Evolutionary conservation across 495 filamentous ascomycete genomes (phyloP).

Genomic region (Aspergillus panamensis): DNA sequence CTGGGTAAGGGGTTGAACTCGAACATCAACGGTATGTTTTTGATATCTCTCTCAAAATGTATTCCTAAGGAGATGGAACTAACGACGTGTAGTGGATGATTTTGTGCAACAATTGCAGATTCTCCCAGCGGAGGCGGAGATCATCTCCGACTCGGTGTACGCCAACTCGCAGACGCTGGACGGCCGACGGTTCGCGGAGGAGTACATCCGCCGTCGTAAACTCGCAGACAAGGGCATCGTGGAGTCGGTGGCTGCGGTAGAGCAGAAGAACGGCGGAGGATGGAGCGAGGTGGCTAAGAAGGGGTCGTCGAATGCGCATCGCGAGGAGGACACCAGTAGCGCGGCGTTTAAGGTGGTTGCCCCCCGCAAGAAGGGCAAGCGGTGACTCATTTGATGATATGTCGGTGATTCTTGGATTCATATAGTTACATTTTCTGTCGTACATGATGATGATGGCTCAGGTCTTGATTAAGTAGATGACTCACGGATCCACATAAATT

Average conservation of each 20-base stretch:
- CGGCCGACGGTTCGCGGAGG: constrained; percentile 86
- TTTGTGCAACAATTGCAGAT: constrained; percentile 71
- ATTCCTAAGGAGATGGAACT: not conserved
- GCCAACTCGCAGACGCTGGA: constrained; percentile 80
- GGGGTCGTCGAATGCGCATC: constrained; percentile 50
- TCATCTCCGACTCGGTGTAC: constrained; percentile 89
- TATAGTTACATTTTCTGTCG: too few species aligned
- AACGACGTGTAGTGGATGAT: constrained; percentile 60
- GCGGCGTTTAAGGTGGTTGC: constrained; percentile 84
- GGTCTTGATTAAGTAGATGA: not conserved
- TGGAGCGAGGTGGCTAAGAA: constrained; percentile 99
- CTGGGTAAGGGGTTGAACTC: constrained; percentile 59
- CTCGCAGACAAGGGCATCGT: constrained; percentile 86
- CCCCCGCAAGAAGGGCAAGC: constrained; percentile 89
- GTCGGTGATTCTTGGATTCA: not conserved
- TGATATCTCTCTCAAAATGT: not conserved
- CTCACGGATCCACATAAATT: not conserved
- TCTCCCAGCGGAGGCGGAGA: constrained; percentile 69
- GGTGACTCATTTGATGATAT: constrained; percentile 33
- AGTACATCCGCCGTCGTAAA: constrained; percentile 89
- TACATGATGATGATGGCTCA: too few species aligned
- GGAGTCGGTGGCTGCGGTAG: constrained; percentile 43
- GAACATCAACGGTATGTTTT: constrained; percentile 55
- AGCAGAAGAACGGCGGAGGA: constrained; percentile 57
- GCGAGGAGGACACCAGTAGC: constrained; percentile 51